Conservation (phyloP, 179 eudicot species). For the Silene coronaria region DNA sequence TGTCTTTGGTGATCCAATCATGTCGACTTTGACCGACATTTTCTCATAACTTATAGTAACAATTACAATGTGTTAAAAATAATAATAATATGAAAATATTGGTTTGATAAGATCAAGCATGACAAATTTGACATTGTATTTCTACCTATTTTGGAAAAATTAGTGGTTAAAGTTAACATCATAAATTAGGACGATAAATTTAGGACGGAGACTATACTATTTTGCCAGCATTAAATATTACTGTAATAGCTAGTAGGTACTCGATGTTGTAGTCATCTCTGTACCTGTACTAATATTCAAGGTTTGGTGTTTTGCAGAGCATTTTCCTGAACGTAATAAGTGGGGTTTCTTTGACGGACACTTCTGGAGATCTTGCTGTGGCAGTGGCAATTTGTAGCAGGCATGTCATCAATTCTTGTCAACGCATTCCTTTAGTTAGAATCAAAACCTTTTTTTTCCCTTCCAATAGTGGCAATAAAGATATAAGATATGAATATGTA, state of each 20-base stretch:
- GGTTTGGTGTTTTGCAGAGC: conserved; percentile 32
- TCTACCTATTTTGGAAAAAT: no score
- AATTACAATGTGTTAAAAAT: not conserved
- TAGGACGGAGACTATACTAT: no score
- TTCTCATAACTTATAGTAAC: not conserved
- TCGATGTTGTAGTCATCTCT: not conserved
- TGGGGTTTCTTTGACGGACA: conserved; percentile 61
- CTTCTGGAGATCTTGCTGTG: conserved; percentile 93
- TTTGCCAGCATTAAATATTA: no score
- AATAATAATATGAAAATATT: not conserved
- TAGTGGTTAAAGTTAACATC: no score
- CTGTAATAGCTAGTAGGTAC: not conserved
- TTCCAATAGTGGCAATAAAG: not conserved
- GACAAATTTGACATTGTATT: not conserved
- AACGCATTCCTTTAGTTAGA: no score
- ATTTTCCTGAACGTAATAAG: conserved; percentile 74
- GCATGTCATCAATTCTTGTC: not conserved
- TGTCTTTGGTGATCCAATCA: not conserved
- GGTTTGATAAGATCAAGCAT: not conserved
- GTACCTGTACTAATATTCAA: not conserved
- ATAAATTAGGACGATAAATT: no score
- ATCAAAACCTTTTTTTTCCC: not conserved
- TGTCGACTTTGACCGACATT: not conserved
- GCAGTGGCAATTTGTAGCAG: conserved; percentile 99
- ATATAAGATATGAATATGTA: not conserved